phyloP scores from a whole-genome alignment of 2,329 filamentous ascomycete genomes.

The Parascedosporium putredinis region DNA sequence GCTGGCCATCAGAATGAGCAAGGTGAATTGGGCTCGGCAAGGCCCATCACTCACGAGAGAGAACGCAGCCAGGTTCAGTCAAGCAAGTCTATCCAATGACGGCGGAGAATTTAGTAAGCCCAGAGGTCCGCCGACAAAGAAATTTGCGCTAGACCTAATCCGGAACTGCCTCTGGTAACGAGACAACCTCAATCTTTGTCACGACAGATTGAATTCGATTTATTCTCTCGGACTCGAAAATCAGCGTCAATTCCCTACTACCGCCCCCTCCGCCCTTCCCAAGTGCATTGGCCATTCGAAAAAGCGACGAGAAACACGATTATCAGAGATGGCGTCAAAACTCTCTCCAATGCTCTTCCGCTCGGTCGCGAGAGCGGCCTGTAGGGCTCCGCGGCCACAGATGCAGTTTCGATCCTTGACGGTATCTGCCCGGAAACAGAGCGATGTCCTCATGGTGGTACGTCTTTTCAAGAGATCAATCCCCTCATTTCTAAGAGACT shows the following conservation, averaged over 20 bases:
- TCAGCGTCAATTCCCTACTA: constrained; percentile 10
- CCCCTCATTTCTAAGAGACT: background rate
- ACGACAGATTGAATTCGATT: constrained; percentile 5
- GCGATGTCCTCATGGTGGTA: constrained; percentile 64
- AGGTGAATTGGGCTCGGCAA: no score
- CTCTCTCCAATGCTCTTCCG: constrained; percentile 61
- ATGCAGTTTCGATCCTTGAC: constrained; percentile 65
- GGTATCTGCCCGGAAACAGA: constrained; percentile 54
- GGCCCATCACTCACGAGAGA: no score
- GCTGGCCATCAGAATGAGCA: no score
- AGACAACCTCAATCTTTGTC: background rate
- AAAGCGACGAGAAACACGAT: background rate
- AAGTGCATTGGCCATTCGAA: constrained; percentile 12
- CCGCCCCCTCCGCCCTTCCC: constrained; percentile 13
- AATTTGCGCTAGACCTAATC: no score
- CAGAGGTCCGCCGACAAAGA: no score
- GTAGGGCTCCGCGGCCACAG: constrained; percentile 40
- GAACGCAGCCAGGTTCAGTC: no score
- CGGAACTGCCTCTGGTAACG: no score
- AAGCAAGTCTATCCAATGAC: no score
- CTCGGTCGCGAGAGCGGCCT: constrained; percentile 53
- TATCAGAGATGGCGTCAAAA: constrained; percentile 70
- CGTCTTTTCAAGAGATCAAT: constrained; percentile 19
- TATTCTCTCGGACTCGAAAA: constrained; percentile 6
- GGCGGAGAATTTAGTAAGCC: background rate